Conservation (phyloP, 768 basidiomycete genomes). For the Clitopilus passeckerianus region DNA sequence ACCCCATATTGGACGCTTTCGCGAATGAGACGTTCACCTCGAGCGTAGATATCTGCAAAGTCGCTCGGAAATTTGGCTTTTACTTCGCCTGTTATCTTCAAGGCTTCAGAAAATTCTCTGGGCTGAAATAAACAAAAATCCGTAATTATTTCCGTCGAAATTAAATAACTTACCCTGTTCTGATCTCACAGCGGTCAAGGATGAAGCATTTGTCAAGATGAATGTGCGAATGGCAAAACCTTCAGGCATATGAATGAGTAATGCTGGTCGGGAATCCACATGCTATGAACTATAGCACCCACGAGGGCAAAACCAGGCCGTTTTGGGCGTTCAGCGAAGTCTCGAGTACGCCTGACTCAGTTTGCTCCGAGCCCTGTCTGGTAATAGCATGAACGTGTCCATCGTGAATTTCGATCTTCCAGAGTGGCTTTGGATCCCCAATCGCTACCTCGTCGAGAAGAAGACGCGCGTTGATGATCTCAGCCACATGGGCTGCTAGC, state of each 20-base stretch:
- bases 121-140: conserved; percentile 5
- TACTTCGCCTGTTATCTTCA: conserved; percentile 43
- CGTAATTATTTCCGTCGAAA: neutral
- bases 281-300: conserved; percentile 11
- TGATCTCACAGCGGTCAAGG: conserved; percentile 47
- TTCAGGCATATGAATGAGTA: conserved; percentile 12
- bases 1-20: conserved; percentile 60
- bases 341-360: neutral
- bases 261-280: neutral
- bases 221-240: conserved; percentile 58
- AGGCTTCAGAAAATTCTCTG: conserved; percentile 54
- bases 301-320: conserved; percentile 31
- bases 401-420: conserved; percentile 23
- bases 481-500: neutral
- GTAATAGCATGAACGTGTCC: conserved; percentile 20
- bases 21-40: conserved; percentile 49
- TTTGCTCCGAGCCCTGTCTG: conserved; percentile 1
- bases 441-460: conserved; percentile 17
- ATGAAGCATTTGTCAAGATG: conserved; percentile 71
- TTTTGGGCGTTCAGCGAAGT: conserved; percentile 20
- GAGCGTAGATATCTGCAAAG: conserved; percentile 39
- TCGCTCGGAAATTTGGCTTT: conserved; percentile 44
- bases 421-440: conserved; percentile 18
- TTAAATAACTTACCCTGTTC: conserved; percentile 39
- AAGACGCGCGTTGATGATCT: conserved; percentile 22